A percentile compares a stretch with the other conserved stretches of the same genome.
phyloP scores from a whole-genome alignment of 2,329 filamentous ascomycete species.

The Exserohilum turcica region DNA sequence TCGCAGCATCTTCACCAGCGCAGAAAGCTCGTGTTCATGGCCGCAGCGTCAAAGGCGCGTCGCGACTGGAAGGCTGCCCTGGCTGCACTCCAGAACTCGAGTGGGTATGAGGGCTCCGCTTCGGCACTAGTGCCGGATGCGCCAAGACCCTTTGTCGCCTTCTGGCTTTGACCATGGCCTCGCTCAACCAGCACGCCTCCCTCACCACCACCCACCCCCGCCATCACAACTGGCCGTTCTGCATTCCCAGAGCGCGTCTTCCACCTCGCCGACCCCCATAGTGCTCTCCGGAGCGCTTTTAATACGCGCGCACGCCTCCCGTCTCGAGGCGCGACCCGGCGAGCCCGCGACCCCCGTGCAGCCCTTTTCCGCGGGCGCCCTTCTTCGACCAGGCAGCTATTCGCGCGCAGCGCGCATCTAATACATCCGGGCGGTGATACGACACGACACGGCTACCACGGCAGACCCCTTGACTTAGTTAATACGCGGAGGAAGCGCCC shows the following conservation, averaged over 20 bases:
- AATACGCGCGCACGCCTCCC: constrained; percentile 30
- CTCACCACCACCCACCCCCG: constrained; percentile 32
- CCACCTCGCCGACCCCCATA: constrained; percentile 26
- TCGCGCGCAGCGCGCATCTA: constrained; percentile 44
- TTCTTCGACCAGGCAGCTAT: constrained; percentile 37
- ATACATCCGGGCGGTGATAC: constrained; percentile 14
- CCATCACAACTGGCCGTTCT: constrained; percentile 41
- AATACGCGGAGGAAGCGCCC: constrained; percentile 33
- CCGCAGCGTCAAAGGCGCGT: constrained; percentile 16
- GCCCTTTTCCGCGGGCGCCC: constrained; percentile 35
- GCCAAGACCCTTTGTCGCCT: constrained; percentile 19
- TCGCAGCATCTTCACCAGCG: constrained; percentile 27
- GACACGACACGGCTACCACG: constrained; percentile 27
- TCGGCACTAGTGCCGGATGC: constrained; percentile 14
- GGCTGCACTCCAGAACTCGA: not conserved
- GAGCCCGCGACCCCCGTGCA: constrained; percentile 37
- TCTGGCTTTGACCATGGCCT: constrained; percentile 19
- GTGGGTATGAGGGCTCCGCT: constrained; percentile 16
- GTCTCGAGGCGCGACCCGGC: constrained; percentile 32
- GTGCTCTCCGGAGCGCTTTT: constrained; percentile 34
- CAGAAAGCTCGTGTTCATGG: constrained; percentile 14
- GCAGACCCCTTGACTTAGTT: constrained; percentile 19
- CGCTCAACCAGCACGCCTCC: constrained; percentile 26
- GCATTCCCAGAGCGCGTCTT: constrained; percentile 44
- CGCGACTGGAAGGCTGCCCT: not conserved